Percentiles rank a stretch among this genome's conserved stretches.
Evolutionary conservation across 225 moss, liverwort and hornwort species (phyloP).

Genomic region (Thuidium tamariscinum): DNA sequence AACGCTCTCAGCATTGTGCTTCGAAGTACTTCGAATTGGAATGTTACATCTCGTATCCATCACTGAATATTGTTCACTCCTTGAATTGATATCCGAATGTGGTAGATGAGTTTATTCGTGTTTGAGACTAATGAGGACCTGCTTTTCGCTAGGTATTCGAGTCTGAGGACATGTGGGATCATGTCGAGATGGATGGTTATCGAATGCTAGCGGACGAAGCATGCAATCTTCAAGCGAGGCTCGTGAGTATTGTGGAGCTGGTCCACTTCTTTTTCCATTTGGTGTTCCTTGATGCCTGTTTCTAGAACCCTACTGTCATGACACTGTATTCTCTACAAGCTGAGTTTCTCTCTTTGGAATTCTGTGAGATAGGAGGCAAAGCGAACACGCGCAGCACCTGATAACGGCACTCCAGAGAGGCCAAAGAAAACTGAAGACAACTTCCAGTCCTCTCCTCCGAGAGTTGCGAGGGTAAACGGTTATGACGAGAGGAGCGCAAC

Average conservation of each 20-base stretch:
- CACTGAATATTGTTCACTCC: neutral
- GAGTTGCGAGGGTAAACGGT: neutral
- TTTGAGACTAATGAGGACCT: neutral
- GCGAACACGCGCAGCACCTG: neutral
- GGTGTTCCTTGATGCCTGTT: neutral
- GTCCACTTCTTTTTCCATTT: neutral
- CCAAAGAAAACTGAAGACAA: neutral
- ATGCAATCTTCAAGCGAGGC: conserved; percentile 6
- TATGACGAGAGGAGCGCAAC: conserved; percentile 18
- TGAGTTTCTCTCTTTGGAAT: neutral
- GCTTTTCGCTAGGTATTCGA: conserved; percentile 19
- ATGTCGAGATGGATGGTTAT: conserved; percentile 36
- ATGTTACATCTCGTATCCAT: neutral
- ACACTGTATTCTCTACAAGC: neutral
- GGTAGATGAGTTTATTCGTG: neutral
- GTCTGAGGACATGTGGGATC: conserved; percentile 22
- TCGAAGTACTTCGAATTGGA: neutral
- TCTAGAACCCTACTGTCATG: neutral
- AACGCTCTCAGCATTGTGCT: neutral
- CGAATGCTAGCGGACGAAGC: conserved; percentile 27
- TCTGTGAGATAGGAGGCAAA: conserved; percentile 7
- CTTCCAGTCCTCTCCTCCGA: conserved; percentile 2
- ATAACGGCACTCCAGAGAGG: neutral
- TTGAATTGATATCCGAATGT: neutral
- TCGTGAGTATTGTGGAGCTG: conserved; percentile 10